Evolutionary conservation across 495 filamentous ascomycete genomes (phyloP).

Genomic region (Annulohypoxylon bovei): DNA sequence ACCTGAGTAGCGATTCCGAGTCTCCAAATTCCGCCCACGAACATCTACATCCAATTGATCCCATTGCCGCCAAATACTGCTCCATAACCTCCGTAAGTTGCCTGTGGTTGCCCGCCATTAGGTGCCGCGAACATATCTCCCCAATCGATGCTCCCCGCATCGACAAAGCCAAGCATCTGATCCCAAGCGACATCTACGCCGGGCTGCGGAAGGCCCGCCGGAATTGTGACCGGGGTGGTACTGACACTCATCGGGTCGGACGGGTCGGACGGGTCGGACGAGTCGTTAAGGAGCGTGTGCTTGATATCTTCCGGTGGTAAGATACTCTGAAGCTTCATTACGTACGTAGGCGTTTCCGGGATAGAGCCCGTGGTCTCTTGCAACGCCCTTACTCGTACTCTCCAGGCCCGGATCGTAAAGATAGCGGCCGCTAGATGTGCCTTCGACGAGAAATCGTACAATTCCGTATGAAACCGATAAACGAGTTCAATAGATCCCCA

Average conservation of each 20-base stretch:
- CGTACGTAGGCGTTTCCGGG: slow-evolving; percentile 49
- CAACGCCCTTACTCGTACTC: slow-evolving; percentile 50
- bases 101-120: slow-evolving; percentile 16
- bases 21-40: background rate
- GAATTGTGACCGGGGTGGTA: background rate
- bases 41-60: slow-evolving; percentile 38
- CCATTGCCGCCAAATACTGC: slow-evolving; percentile 30
- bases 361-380: slow-evolving; percentile 29
- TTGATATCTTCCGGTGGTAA: slow-evolving; percentile 41
- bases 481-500: slow-evolving; percentile 56
- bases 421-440: slow-evolving; percentile 53
- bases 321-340: slow-evolving; percentile 47
- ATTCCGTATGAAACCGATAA: slow-evolving; percentile 57
- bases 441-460: slow-evolving; percentile 56
- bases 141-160: slow-evolving; percentile 53
- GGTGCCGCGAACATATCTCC: slow-evolving; percentile 51
- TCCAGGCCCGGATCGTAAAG: slow-evolving; percentile 59
- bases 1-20: slow-evolving; percentile 4
- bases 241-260: slow-evolving; percentile 7
- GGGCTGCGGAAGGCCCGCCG: slow-evolving; percentile 10
- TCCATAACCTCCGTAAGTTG: slow-evolving; percentile 20
- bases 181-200: slow-evolving; percentile 42
- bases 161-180: slow-evolving; percentile 52
- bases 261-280: slow-evolving; percentile 7
- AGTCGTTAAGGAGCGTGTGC: slow-evolving; percentile 12